These are phyloP conservation scores for Phytophthora meadii DNA, from an alignment of 352 stramenopile species.

Conservation along the genomic window DNA sequence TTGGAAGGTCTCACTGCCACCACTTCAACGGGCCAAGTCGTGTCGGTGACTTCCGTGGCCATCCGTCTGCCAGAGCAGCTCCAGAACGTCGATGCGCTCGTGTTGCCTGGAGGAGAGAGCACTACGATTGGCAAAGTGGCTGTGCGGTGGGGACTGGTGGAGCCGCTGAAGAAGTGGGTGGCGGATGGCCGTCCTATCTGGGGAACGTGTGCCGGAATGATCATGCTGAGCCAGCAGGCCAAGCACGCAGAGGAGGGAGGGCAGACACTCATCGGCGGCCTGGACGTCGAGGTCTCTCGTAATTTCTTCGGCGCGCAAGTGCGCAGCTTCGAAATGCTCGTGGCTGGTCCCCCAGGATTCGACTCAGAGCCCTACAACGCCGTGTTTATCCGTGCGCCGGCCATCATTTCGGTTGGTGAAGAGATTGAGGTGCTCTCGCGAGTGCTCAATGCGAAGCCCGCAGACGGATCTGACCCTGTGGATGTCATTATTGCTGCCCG, in stretches of 20 bases:
- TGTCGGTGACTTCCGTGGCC: conserved; percentile 66
- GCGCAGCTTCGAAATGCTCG: conserved; percentile 74
- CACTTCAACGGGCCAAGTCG: conserved; percentile 25
- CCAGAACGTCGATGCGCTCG: conserved; percentile 87
- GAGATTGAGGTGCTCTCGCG: conserved; percentile 92
- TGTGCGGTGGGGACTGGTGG: conserved; percentile 78
- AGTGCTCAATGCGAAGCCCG: conserved; percentile 76
- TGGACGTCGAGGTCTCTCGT: conserved; percentile 95
- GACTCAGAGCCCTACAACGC: conserved; percentile 88
- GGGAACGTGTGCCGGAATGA: conserved; percentile 98
- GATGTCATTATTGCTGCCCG: conserved; percentile 85
- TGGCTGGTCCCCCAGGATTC: conserved; percentile 64
- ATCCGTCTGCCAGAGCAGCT: conserved; percentile 87
- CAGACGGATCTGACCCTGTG: conserved; percentile 76
- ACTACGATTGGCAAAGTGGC: conserved; percentile 96
- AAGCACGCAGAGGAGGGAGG: conserved; percentile 91
- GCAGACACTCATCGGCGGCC: conserved; percentile 94
- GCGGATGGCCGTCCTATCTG: conserved; percentile 86
- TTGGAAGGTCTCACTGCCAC: conserved; percentile 56
- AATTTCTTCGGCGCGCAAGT: conserved; percentile 98
- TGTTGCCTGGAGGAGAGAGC: conserved; percentile 96
- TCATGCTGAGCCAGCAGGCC: conserved; percentile 90
- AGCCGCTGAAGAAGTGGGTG: conserved; percentile 85
- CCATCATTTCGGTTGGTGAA: conserved; percentile 92
- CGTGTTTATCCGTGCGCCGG: conserved; percentile 97